Evolutionary conservation across 768 basidiomycete genomes (phyloP).

Genomic region (Sistotremastrum suecicum): DNA sequence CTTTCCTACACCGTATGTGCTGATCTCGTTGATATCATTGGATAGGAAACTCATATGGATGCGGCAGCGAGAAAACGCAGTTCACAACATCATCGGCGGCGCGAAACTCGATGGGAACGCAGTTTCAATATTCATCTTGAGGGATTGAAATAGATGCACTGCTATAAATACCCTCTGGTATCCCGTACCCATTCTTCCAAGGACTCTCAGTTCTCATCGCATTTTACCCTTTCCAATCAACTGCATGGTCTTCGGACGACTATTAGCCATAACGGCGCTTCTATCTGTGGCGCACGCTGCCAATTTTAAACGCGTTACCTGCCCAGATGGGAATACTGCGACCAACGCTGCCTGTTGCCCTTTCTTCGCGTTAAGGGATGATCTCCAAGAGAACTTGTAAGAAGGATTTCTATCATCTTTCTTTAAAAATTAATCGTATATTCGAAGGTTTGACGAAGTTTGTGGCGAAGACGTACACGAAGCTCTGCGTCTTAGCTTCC

Average conservation of each 20-base stretch:
- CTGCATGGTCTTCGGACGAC: slow-evolving; percentile 1
- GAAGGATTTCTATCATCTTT: background rate
- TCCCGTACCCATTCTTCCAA: no score
- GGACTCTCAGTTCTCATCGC: no score
- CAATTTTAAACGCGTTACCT: slow-evolving; percentile 10
- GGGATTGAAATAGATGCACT: no score
- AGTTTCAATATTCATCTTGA: no score
- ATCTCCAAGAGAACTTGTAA: slow-evolving; percentile 23
- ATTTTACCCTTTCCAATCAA: no score
- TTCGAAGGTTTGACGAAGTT: slow-evolving; percentile 11
- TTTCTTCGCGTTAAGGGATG: slow-evolving; percentile 26
- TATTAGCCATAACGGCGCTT: background rate
- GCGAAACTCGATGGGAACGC: no score
- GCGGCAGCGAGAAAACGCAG: no score
- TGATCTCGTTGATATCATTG: no score
- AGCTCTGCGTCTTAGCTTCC: slow-evolving; percentile 11
- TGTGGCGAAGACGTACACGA: slow-evolving; percentile 24
- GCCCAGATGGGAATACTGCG: slow-evolving; percentile 16
- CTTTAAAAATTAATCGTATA: background rate
- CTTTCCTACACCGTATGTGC: no score
- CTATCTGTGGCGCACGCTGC: background rate
- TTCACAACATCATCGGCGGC: no score
- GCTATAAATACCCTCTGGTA: no score
- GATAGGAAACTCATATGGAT: no score
- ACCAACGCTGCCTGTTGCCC: slow-evolving; percentile 23